Percentiles rank a stretch among this genome's conserved stretches.
phyloP scores from a whole-genome alignment of 768 basidiomycete genomes.

The Filobasidium floriforme region DNA sequence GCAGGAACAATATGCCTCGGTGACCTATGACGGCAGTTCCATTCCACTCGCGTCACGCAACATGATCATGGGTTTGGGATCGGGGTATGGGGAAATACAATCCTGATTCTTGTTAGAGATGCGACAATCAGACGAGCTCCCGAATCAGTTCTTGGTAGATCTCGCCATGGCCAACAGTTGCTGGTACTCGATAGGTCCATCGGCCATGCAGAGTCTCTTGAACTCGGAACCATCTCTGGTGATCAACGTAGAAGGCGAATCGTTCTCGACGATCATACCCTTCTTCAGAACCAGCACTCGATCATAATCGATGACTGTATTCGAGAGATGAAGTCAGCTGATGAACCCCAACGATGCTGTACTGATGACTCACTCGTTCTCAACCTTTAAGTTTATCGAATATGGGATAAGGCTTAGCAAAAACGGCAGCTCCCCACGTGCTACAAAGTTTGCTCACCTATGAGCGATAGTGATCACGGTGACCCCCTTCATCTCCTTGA shows the following conservation, averaged over 20 bases:
- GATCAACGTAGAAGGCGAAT: constrained; percentile 35
- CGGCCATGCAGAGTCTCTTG: constrained; percentile 35
- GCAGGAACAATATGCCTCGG: too few relatives aligned
- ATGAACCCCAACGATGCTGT: neutral
- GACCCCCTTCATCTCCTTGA: constrained; percentile 37
- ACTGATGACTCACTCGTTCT: constrained; percentile 1
- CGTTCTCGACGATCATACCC: constrained; percentile 39
- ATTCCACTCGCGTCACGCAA: too few relatives aligned
- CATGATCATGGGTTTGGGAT: too few relatives aligned
- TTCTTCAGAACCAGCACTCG: constrained; percentile 36
- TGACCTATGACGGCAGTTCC: too few relatives aligned
- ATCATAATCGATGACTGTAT: constrained; percentile 27
- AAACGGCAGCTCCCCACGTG: neutral
- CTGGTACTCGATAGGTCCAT: constrained; percentile 38
- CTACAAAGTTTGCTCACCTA: constrained; percentile 15
- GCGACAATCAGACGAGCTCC: too few relatives aligned
- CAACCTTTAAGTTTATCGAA: neutral
- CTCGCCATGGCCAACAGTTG: constrained; percentile 18
- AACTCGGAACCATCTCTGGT: constrained; percentile 27
- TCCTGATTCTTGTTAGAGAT: too few relatives aligned
- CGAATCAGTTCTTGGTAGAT: too few relatives aligned
- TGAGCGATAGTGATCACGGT: constrained; percentile 45
- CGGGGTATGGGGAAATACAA: too few relatives aligned
- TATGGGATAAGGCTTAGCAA: constrained; percentile 27
- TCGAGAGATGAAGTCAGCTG: constrained; percentile 9